Evolutionary conservation across 2,329 filamentous ascomycete species (phyloP), one percentile per base, ranked within the genome.

Genomic region (Falciphora oryzae): DNA sequence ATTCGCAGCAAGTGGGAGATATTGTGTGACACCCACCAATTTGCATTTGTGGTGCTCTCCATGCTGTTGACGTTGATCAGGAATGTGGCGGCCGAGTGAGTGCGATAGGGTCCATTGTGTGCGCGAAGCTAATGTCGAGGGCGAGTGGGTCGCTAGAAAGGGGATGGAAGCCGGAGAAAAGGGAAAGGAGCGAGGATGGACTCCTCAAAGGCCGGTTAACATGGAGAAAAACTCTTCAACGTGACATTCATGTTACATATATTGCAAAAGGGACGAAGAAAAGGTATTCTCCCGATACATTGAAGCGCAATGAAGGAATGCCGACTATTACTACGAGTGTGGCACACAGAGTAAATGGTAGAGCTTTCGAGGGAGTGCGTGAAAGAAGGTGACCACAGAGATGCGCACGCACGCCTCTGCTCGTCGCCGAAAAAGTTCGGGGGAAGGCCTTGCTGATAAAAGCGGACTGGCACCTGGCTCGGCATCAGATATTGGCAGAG

Each of bases 401-500:
- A 3, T 25, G 18, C n/a, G 44, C 44, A 53, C 22, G 44, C 44
- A 18, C 14, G 38, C 44, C n/a, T 53, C n/a, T 53, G 16, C 7
- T 22, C 44, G 22, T 53, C 44, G 44, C 44, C 44, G 44, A 53
- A 53, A 53, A 53, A 53, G 44, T 22, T 25, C 22, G 44, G 44
- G 32, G 44, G 44, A 10, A 53, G 44, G 44, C 44, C 38, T 18
- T n/a, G 28, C 28, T 25, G 58, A 60, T 38, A 60, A 60, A 60
- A 38, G 31, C 31, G 31, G 29, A 60, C 44, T 53, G 44, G 44
- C 44, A 53, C n/a, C 44, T 2, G 44, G 44, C n/a, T n/a, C 44
- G 18, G 44, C 58, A 35, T 58, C 29, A 60, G 58, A 60, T 60
- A 60, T 60, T 60, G 29, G 31, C 58, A 60, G 16, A 7, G 31